Percentiles rank a stretch among this genome's conserved stretches.
Conservation (phyloP, 768 basidiomycete genomes). For the Suillus variegatus region DNA sequence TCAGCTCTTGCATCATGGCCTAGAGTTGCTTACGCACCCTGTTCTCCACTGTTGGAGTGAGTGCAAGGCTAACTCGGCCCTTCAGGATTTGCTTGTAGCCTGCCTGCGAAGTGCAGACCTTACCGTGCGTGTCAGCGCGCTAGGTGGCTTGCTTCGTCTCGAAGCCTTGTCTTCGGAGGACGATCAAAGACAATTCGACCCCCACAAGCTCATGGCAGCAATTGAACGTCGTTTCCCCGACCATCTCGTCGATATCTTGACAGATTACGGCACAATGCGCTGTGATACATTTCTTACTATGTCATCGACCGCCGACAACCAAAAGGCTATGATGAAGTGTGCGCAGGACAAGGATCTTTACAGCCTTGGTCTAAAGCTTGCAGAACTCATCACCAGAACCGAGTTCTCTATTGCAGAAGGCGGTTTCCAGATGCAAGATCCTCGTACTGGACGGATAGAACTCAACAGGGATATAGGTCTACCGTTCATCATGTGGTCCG, state of each 20-base stretch:
- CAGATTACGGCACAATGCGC: slow-evolving; percentile 46
- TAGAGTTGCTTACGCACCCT: slow-evolving; percentile 45
- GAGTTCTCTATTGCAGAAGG: slow-evolving; percentile 68
- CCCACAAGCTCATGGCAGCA: slow-evolving; percentile 44
- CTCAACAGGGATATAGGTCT: slow-evolving; percentile 45
- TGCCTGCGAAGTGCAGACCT: slow-evolving; percentile 58
- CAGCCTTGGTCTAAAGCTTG: slow-evolving; percentile 50
- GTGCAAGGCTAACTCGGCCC: slow-evolving; percentile 43
- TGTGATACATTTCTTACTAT: slow-evolving; percentile 52
- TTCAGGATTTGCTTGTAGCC: slow-evolving; percentile 55
- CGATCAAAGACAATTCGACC: slow-evolving; percentile 51
- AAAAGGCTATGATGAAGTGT: slow-evolving; percentile 53
- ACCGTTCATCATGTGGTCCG: slow-evolving; percentile 60
- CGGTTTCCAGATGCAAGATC: slow-evolving; percentile 46
- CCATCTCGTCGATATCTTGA: slow-evolving; percentile 47
- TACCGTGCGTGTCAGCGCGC: slow-evolving; percentile 48
- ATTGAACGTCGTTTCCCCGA: slow-evolving; percentile 44
- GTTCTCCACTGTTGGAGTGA: slow-evolving; percentile 47
- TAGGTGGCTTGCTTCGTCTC: slow-evolving; percentile 56
- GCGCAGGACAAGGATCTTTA: slow-evolving; percentile 51
- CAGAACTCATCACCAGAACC: slow-evolving; percentile 51
- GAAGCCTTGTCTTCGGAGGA: slow-evolving; percentile 43
- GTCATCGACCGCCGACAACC: slow-evolving; percentile 42
- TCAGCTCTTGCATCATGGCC: slow-evolving; percentile 52
- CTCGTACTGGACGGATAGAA: slow-evolving; percentile 42